These are phyloP conservation scores for Pythium folliculosum DNA, from an alignment of 352 stramenopile genomes.

Conservation along the genomic window DNA sequence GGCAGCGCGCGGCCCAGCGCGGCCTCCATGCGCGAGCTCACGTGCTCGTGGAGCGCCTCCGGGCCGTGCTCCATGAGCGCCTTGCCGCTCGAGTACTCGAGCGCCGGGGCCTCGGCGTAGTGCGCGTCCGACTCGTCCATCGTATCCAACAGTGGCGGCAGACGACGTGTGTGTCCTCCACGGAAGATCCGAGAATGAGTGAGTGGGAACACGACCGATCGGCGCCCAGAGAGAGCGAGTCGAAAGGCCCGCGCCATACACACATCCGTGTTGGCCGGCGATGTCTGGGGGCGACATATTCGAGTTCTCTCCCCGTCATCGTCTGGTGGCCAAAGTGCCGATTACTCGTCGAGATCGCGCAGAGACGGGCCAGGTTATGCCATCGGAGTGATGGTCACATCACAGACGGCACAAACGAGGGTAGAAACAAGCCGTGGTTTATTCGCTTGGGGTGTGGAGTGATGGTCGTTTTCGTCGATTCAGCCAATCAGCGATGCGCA, in stretches of 20 bases:
- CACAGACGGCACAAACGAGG: background rate
- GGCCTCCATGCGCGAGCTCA: slow-evolving; percentile 35
- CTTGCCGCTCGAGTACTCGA: slow-evolving; percentile 15
- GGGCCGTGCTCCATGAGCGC: slow-evolving; percentile 31
- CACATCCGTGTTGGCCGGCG: background rate
- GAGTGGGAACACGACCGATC: background rate
- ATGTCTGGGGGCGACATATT: background rate
- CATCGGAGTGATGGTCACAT: background rate
- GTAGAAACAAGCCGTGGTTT: background rate
- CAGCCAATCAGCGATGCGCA: background rate
- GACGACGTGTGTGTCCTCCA: background rate
- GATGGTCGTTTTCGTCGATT: background rate
- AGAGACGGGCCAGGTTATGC: background rate
- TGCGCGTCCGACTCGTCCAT: background rate
- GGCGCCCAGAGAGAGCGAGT: background rate
- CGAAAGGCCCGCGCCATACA: background rate
- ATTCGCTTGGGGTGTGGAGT: background rate
- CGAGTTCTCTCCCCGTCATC: background rate
- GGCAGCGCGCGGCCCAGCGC: slow-evolving; percentile 27
- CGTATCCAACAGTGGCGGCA: background rate
- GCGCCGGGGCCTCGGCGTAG: background rate
- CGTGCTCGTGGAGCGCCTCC: slow-evolving; percentile 43
- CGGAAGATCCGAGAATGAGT: background rate
- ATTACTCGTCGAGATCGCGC: background rate
- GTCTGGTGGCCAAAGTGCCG: background rate